phyloP scores from a whole-genome alignment of 352 stramenopile genomes.

The Phytophthora palmivora region DNA sequence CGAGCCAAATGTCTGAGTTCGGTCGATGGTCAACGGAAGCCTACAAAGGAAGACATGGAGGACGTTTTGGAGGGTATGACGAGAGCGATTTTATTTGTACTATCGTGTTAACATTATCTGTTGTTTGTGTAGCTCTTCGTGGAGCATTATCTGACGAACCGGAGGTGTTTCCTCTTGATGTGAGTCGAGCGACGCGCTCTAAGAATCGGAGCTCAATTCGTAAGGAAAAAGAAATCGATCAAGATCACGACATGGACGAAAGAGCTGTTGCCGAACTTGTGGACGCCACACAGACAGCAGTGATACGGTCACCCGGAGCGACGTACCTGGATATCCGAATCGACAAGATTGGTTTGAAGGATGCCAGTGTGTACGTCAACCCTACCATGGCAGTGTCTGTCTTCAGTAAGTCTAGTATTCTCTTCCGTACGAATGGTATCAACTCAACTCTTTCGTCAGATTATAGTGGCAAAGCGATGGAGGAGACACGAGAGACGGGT shows the following conservation, averaged over 20 bases:
- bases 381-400: constrained; percentile 72
- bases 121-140: constrained; percentile 38
- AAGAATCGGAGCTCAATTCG: constrained; percentile 38
- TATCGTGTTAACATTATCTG: neutral
- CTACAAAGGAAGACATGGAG: constrained; percentile 77
- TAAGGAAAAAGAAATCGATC: constrained; percentile 39
- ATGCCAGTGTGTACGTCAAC: constrained; percentile 68
- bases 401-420: constrained; percentile 39
- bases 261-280: constrained; percentile 26
- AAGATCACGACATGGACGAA: constrained; percentile 32
- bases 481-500: constrained; percentile 59
- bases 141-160: constrained; percentile 45
- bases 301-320: constrained; percentile 33
- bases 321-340: constrained; percentile 66
- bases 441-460: constrained; percentile 26
- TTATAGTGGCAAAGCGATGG: constrained; percentile 56
- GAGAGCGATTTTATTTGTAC: neutral
- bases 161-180: constrained; percentile 48
- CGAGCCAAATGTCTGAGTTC: constrained; percentile 63
- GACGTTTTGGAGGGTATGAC: constrained; percentile 58
- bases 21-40: constrained; percentile 59
- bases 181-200: constrained; percentile 19
- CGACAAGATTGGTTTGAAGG: constrained; percentile 68
- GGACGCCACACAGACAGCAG: constrained; percentile 17
- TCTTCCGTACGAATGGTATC: neutral